Percentiles rank a stretch among this genome's conserved stretches.
phyloP scores from a whole-genome alignment of 225 moss, liverwort and hornwort species.

The Lunularia cruciata region DNA sequence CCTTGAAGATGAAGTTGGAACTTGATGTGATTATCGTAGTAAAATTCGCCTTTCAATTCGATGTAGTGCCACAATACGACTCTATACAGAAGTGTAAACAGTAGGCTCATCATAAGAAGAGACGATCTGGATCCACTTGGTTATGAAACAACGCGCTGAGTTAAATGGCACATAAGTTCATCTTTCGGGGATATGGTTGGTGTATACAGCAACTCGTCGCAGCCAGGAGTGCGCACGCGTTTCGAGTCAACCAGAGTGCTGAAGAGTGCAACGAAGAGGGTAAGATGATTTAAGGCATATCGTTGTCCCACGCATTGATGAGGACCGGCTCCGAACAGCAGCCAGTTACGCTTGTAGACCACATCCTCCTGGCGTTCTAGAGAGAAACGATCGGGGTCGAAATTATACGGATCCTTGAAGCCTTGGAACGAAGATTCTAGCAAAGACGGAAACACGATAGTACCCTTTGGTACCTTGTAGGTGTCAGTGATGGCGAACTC shows the following conservation, averaged over 20 bases:
- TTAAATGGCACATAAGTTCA: constrained; percentile 49
- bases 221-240: constrained; percentile 58
- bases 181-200: constrained; percentile 94
- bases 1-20: neutral
- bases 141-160: constrained; percentile 22
- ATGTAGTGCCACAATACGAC: neutral
- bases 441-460: constrained; percentile 80
- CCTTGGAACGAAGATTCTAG: constrained; percentile 93
- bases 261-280: constrained; percentile 63
- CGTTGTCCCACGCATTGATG: constrained; percentile 95
- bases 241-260: constrained; percentile 59
- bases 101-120: too few relatives aligned
- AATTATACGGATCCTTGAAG: constrained; percentile 65
- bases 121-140: neutral
- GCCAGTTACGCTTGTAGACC: constrained; percentile 71
- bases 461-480: constrained; percentile 70
- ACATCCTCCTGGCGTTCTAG: constrained; percentile 69
- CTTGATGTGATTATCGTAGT: neutral
- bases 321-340: constrained; percentile 79
- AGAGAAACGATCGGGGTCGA: constrained; percentile 84
- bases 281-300: constrained; percentile 88
- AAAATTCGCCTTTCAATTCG: neutral
- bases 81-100: neutral
- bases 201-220: constrained; percentile 70
- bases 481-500: constrained; percentile 75